phyloP scores from a whole-genome alignment of 2,329 filamentous ascomycete species.

The Ophiostoma quercus region DNA sequence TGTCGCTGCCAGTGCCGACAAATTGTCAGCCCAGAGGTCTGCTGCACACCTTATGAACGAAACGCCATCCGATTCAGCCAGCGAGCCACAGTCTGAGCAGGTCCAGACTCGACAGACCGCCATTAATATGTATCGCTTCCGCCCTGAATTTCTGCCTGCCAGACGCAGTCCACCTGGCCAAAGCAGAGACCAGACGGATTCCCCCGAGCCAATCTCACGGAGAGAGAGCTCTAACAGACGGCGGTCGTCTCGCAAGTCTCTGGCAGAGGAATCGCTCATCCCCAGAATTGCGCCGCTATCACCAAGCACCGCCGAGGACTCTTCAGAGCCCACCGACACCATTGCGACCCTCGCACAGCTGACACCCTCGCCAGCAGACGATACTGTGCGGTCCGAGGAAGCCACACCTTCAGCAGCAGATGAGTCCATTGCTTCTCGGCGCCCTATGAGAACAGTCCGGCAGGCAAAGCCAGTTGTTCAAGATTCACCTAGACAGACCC shows the following conservation, averaged over 20 bases:
- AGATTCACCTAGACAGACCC: slow-evolving; percentile 9
- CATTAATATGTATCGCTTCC: slow-evolving; percentile 16
- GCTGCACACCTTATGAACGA: slow-evolving; percentile 16
- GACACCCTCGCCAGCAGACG: not conserved
- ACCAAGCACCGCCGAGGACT: slow-evolving; percentile 2
- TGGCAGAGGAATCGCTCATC: not conserved
- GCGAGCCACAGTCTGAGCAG: slow-evolving; percentile 15
- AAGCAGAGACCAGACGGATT: not conserved
- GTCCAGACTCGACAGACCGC: slow-evolving; percentile 5
- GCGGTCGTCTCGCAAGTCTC: not conserved
- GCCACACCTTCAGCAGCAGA: not conserved
- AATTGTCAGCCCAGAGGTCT: not conserved
- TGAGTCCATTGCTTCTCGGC: slow-evolving; percentile 19
- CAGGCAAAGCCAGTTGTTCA: slow-evolving; percentile 3
- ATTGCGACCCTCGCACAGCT: not conserved
- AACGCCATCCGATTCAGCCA: slow-evolving; percentile 14
- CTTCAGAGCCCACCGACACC: not conserved
- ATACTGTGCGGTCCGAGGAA: not conserved
- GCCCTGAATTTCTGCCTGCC: slow-evolving; percentile 7
- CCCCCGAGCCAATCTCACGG: not conserved
- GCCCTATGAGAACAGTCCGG: slow-evolving; percentile 22
- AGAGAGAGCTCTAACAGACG: not conserved
- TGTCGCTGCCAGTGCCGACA: not conserved
- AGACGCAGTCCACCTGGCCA: slow-evolving; percentile 8
- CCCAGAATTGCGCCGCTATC: not conserved